Conservation (phyloP, 352 stramenopile genomes). For the Phytophthora idaei region DNA sequence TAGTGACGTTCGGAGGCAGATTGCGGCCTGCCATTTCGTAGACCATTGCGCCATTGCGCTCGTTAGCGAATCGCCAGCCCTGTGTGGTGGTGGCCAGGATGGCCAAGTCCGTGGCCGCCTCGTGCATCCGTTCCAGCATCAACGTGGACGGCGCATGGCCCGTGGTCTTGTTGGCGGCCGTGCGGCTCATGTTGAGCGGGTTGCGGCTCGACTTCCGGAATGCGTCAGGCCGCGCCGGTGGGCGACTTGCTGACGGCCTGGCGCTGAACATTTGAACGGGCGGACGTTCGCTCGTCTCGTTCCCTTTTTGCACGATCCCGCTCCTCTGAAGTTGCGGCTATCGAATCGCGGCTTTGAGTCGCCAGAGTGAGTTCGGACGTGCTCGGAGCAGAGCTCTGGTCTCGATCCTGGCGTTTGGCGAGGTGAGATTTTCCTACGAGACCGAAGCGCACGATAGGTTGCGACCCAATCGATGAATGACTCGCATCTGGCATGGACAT, state of each 20-base stretch:
- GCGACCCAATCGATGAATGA: slow-evolving; percentile 26
- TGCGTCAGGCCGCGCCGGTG: slow-evolving; percentile 22
- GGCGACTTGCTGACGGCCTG: slow-evolving; percentile 18
- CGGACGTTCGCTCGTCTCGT: slow-evolving; percentile 28
- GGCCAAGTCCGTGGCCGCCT: slow-evolving; percentile 61
- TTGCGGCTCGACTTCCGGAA: slow-evolving; percentile 52
- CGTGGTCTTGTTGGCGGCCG: slow-evolving; percentile 51
- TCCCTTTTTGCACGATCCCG: slow-evolving; percentile 27
- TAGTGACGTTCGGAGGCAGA: slow-evolving; percentile 47
- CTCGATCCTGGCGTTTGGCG: slow-evolving; percentile 11
- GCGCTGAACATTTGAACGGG: slow-evolving; percentile 40
- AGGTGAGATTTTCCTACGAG: slow-evolving; percentile 1
- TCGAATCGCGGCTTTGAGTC: slow-evolving; percentile 14
- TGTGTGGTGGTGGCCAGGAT: slow-evolving; percentile 48
- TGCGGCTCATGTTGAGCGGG: slow-evolving; percentile 55
- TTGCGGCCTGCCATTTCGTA: slow-evolving; percentile 67
- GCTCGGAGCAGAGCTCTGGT: slow-evolving; percentile 17
- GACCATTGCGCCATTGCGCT: slow-evolving; percentile 58
- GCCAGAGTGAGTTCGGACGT: slow-evolving; percentile 1
- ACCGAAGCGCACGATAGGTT: neutral
- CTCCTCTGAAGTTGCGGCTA: slow-evolving; percentile 17
- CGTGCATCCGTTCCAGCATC: slow-evolving; percentile 68
- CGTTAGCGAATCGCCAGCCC: slow-evolving; percentile 56
- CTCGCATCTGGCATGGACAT: slow-evolving; percentile 9
- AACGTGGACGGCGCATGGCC: slow-evolving; percentile 59